Conservation (phyloP, 2,329 filamentous ascomycete genomes). For the Paracoccidioides brasiliensis region DNA sequence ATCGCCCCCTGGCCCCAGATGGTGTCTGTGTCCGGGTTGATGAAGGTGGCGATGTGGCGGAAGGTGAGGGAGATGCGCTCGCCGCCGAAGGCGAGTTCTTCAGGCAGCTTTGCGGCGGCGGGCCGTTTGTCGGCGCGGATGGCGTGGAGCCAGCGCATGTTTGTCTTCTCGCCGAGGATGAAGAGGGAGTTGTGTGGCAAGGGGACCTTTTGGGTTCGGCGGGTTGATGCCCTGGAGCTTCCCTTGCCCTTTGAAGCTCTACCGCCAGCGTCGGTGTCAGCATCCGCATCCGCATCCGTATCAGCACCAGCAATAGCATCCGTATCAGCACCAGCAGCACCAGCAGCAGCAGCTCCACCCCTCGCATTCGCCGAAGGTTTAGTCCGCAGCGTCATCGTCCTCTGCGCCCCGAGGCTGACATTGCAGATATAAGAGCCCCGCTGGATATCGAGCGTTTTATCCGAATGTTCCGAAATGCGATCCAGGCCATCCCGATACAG, state of each 20-base stretch:
- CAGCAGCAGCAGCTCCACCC: background rate
- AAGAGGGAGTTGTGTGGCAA: constrained; percentile 86
- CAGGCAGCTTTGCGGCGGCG: constrained; percentile 49
- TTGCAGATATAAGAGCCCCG: constrained; percentile 76
- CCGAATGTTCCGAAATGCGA: constrained; percentile 91
- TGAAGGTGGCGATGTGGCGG: constrained; percentile 72
- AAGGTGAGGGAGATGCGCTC: constrained; percentile 88
- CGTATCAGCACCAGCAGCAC: background rate
- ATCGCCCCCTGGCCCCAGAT: constrained; percentile 93
- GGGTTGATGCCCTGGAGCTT: constrained; percentile 20
- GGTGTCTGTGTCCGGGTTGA: constrained; percentile 46
- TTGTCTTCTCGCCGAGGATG: constrained; percentile 66
- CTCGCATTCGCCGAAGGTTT: constrained; percentile 34
- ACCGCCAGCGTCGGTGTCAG: background rate
- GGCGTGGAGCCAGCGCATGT: constrained; percentile 80
- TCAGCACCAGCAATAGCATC: background rate
- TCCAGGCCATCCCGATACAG: constrained; percentile 80
- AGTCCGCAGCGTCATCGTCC: constrained; percentile 78
- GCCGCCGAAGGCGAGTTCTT: constrained; percentile 60
- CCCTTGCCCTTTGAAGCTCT: constrained; percentile 14
- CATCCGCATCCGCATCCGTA: background rate
- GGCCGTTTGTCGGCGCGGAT: constrained; percentile 77
- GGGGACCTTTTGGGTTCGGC: constrained; percentile 52
- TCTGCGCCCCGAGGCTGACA: constrained; percentile 79
- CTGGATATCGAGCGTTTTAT: constrained; percentile 88